These are phyloP conservation scores for Globisporangium polare DNA, from an alignment of 352 stramenopile species.

Conservation along the genomic window DNA sequence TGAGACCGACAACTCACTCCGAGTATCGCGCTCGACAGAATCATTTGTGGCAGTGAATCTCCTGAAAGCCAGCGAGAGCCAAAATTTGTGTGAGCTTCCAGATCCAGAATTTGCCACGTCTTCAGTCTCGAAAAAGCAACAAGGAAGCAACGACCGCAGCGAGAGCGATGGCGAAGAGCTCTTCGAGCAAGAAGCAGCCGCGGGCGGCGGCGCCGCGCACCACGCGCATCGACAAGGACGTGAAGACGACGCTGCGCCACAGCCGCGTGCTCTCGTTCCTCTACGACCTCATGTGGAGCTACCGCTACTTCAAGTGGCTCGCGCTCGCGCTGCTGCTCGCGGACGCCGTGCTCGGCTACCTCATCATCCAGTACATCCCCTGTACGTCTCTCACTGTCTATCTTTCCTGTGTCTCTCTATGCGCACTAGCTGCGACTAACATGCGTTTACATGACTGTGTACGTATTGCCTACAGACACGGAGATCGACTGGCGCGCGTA, in stretches of 20 bases:
- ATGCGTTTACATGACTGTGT: background rate
- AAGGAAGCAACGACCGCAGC: background rate
- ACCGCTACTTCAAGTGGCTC: constrained; percentile 75
- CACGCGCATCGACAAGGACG: constrained; percentile 85
- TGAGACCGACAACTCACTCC: too few species aligned
- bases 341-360: constrained; percentile 56
- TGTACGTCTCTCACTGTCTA: constrained; percentile 31
- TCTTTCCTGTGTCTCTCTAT: background rate
- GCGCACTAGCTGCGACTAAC: background rate
- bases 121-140: background rate
- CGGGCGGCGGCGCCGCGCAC: constrained; percentile 28
- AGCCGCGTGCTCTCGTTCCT: constrained; percentile 67
- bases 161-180: constrained; percentile 8
- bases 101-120: constrained; percentile 13
- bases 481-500: constrained; percentile 99
- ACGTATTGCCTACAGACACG: constrained; percentile 73
- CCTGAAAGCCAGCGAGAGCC: too few species aligned
- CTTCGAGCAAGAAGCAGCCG: background rate
- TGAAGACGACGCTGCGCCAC: constrained; percentile 70
- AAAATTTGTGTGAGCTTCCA: background rate
- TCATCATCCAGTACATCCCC: constrained; percentile 80
- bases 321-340: constrained; percentile 48
- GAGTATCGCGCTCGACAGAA: too few species aligned
- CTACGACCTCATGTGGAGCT: constrained; percentile 87
- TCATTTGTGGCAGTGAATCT: too few species aligned